Conservation (phyloP, 2,329 filamentous ascomycete species). For the Truncatella angustata region DNA sequence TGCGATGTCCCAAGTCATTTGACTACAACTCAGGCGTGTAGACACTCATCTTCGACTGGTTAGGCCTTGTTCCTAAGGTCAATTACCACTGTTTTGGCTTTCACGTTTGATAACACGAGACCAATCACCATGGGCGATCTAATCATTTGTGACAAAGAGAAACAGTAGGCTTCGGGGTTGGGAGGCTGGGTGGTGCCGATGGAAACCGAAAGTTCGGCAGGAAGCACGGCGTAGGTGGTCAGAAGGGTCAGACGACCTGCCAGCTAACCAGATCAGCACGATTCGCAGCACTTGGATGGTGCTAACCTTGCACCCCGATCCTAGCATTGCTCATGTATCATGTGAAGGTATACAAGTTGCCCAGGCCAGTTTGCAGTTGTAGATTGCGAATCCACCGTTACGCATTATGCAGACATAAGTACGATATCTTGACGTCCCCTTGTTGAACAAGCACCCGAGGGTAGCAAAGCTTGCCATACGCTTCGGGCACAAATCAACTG, state of each 20-base stretch:
- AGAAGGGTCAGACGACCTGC: not conserved
- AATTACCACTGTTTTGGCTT: not conserved
- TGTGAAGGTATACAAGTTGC: no score
- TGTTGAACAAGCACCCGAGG: not conserved
- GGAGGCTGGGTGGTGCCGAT: constrained; percentile 2
- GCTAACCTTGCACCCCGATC: no score
- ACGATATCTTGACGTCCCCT: no score
- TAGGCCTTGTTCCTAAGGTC: not conserved
- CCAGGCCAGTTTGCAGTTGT: no score
- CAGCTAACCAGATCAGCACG: no score
- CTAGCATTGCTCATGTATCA: no score
- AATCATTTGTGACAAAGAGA: constrained; percentile 8
- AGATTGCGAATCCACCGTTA: no score
- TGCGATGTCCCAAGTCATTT: not conserved
- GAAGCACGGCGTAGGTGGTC: not conserved
- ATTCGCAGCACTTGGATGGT: no score
- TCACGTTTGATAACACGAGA: not conserved
- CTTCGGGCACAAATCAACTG: no score
- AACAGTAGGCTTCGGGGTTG: not conserved
- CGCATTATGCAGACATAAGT: no score
- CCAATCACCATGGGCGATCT: not conserved
- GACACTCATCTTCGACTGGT: not conserved
- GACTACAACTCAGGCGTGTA: not conserved
- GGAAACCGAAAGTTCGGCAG: constrained; percentile 8
- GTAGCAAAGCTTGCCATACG: not conserved